Conservation (phyloP, 2,329 filamentous ascomycete genomes). For the Calonectria hawksworthii region DNA sequence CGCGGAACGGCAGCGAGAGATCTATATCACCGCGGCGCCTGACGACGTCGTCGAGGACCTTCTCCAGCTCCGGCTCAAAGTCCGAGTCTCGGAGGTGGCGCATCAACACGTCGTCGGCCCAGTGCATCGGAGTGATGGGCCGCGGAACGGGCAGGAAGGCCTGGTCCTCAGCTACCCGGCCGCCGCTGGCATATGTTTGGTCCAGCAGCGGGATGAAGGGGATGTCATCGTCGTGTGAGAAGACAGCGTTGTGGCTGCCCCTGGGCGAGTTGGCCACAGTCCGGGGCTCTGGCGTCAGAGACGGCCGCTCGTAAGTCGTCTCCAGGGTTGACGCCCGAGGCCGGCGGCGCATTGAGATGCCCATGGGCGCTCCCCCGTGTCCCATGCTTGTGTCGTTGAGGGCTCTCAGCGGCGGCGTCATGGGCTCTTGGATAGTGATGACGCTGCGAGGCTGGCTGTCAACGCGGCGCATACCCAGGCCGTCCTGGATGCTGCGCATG, state of each 20-base stretch:
- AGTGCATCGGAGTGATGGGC: conserved; percentile 41
- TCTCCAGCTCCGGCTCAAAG: conserved; percentile 56
- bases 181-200: conserved; percentile 1
- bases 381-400: conserved; percentile 28
- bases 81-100: conserved; percentile 56
- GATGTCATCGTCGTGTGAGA: conserved; percentile 49
- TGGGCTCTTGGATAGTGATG: conserved; percentile 36
- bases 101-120: conserved; percentile 60
- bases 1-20: conserved; percentile 46
- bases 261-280: conserved; percentile 41
- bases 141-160: conserved; percentile 30
- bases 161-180: conserved; percentile 35
- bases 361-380: background rate
- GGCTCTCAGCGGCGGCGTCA: conserved; percentile 48
- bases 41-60: conserved; percentile 54
- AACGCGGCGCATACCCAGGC: conserved; percentile 33
- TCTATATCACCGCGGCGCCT: conserved; percentile 52
- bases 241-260: conserved; percentile 34
- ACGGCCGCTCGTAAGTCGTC: conserved; percentile 42
- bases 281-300: conserved; percentile 40
- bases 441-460: conserved; percentile 37
- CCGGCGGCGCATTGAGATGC: conserved; percentile 32
- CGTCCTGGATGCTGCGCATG: conserved; percentile 48
- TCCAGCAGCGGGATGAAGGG: conserved; percentile 50
- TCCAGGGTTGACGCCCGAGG: conserved; percentile 49